Conservation (phyloP, 2,329 filamentous ascomycete species). For the Camptophora hylomeconis region DNA sequence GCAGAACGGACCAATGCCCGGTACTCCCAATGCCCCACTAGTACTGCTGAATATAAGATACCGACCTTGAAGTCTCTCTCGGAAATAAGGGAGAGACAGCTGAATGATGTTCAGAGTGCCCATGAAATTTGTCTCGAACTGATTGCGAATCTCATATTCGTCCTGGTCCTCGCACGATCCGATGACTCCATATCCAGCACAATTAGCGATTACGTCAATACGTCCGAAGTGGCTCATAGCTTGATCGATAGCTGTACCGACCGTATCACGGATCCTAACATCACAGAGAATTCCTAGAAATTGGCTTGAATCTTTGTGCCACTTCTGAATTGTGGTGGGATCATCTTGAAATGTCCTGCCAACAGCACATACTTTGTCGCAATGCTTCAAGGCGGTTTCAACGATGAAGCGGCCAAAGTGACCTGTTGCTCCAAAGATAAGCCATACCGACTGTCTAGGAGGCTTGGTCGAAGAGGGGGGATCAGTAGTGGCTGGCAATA, state of each 20-base stretch:
- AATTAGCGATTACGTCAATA: slow-evolving; percentile 84
- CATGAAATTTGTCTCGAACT: slow-evolving; percentile 97
- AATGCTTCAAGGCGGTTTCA: slow-evolving; percentile 64
- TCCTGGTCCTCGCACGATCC: slow-evolving; percentile 95
- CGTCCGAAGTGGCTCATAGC: slow-evolving; percentile 64
- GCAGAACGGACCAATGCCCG: slow-evolving; percentile 85
- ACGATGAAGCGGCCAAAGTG: slow-evolving; percentile 89
- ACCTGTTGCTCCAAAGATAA: slow-evolving; percentile 91
- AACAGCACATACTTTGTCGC: slow-evolving; percentile 75
- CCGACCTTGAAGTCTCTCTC: slow-evolving; percentile 59
- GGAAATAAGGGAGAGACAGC: slow-evolving; percentile 74
- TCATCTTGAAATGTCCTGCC: slow-evolving; percentile 70
- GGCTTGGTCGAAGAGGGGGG: slow-evolving; percentile 62
- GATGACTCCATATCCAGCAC: slow-evolving; percentile 89
- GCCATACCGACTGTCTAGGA: slow-evolving; percentile 70
- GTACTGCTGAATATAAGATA: slow-evolving; percentile 95
- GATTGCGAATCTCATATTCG: slow-evolving; percentile 83
- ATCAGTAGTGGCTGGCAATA: slow-evolving; percentile 73
- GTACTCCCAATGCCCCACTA: slow-evolving; percentile 81
- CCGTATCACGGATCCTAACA: slow-evolving; percentile 68
- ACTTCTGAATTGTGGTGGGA: slow-evolving; percentile 56
- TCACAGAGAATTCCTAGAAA: slow-evolving; percentile 80
- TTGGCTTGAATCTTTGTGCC: slow-evolving; percentile 41
- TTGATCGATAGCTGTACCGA: slow-evolving; percentile 55
- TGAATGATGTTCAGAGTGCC: slow-evolving; percentile 90